These are phyloP conservation scores for Aschersonia sp. DNA, from an alignment of 2,329 filamentous ascomycete species.

Conservation along the genomic window DNA sequence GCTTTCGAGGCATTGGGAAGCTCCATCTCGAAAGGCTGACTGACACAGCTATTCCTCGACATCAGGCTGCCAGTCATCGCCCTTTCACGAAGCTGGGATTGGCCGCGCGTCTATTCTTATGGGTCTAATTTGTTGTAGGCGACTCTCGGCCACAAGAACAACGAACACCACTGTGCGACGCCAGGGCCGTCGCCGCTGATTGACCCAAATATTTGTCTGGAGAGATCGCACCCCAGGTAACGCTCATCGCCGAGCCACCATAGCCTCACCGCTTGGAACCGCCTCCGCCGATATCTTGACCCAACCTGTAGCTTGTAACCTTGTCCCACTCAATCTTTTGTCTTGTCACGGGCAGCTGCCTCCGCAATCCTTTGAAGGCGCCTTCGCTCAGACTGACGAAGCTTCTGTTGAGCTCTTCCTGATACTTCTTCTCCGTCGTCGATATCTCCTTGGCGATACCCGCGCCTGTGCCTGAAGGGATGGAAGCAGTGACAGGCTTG, in stretches of 20 bases:
- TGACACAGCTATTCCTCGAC: no score
- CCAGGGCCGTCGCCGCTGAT: no score
- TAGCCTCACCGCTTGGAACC: conserved; percentile 34
- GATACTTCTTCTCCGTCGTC: conserved; percentile 74
- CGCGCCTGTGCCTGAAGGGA: conserved; percentile 48
- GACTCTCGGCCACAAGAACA: no score
- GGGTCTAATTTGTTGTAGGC: no score
- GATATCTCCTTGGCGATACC: conserved; percentile 70
- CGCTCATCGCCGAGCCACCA: background rate
- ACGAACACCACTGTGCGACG: no score
- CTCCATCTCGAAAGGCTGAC: no score
- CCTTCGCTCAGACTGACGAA: conserved; percentile 85
- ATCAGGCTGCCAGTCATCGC: no score
- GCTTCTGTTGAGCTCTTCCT: conserved; percentile 86
- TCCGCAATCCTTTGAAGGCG: conserved; percentile 81
- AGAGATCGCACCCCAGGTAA: background rate
- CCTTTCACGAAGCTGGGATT: no score
- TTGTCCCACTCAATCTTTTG: conserved; percentile 99
- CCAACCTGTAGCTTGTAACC: conserved; percentile 79
- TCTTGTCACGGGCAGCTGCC: conserved; percentile 88
- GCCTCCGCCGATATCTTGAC: conserved; percentile 64
- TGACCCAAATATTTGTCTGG: no score
- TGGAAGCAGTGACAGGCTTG: conserved; percentile 52
- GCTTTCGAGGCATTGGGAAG: no score
- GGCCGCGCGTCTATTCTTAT: no score